A percentile compares a stretch with the other conserved stretches of the same genome.
Evolutionary conservation across 202 grass and related monocot species (phyloP).

Genomic region (Brachypodium distachyon): DNA sequence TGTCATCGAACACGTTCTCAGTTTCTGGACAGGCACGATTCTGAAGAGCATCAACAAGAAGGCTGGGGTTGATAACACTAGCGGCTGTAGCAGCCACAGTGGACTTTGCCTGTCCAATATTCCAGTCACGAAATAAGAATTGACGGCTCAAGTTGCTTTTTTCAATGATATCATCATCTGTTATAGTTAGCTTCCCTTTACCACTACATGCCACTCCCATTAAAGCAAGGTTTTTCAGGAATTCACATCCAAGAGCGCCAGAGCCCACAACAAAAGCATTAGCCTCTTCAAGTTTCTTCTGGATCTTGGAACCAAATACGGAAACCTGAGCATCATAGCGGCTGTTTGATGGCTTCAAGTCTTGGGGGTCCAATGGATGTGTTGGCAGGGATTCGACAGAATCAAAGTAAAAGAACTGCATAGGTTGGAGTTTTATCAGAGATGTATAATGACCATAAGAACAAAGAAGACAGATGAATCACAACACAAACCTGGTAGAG

Average conservation of each 20-base stretch:
- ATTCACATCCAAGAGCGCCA: conserved; percentile 71
- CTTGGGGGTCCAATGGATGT: conserved; percentile 41
- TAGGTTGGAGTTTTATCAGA: conserved; percentile 1
- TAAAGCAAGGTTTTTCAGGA: conserved; percentile 71
- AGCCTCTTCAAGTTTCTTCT: conserved; percentile 58
- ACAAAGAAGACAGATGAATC: background rate
- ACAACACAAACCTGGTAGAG: conserved; percentile 70
- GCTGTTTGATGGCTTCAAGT: conserved; percentile 48
- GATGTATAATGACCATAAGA: background rate
- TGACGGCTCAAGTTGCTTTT: conserved; percentile 80
- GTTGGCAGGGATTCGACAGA: conserved; percentile 68
- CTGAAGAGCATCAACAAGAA: conserved; percentile 51
- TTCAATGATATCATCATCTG: conserved; percentile 72
- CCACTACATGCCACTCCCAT: conserved; percentile 64
- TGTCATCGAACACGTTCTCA: conserved; percentile 63
- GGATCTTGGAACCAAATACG: conserved; percentile 72
- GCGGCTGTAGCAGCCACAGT: conserved; percentile 45
- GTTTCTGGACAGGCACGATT: conserved; percentile 65
- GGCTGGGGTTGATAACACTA: conserved; percentile 33
- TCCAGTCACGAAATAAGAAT: conserved; percentile 74
- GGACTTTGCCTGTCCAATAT: conserved; percentile 76
- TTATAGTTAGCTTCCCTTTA: conserved; percentile 72
- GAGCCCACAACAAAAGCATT: conserved; percentile 69
- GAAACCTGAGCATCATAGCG: conserved; percentile 74
- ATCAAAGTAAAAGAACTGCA: conserved; percentile 87